Evolutionary conservation across 2,329 filamentous ascomycete species (phyloP).

Genomic region (Diaporthe citrichinensis): DNA sequence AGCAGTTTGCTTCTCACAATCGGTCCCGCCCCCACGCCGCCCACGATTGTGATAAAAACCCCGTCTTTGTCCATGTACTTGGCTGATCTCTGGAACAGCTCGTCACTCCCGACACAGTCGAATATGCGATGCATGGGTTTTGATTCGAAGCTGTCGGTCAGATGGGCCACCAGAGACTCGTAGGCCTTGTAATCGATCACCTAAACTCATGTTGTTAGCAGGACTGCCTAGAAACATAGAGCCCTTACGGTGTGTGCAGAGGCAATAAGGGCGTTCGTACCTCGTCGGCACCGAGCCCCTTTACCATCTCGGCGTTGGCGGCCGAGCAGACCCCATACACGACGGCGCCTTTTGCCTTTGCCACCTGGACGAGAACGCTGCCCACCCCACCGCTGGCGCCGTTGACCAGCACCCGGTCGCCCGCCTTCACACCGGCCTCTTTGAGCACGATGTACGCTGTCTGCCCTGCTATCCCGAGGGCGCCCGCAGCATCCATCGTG

Average conservation of each 20-base stretch:
- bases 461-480: constrained; percentile 53
- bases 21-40: constrained; percentile 50
- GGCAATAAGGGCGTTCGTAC: constrained; percentile 46
- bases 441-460: constrained; percentile 50
- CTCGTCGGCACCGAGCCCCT: constrained; percentile 62
- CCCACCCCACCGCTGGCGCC: constrained; percentile 67
- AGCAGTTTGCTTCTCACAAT: constrained; percentile 51
- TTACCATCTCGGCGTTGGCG: constrained; percentile 61
- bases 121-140: constrained; percentile 59
- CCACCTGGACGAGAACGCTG: constrained; percentile 61
- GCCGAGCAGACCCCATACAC: constrained; percentile 64
- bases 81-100: constrained; percentile 58
- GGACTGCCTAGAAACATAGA: not conserved
- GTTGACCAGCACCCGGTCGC: constrained; percentile 59
- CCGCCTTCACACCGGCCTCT: constrained; percentile 44
- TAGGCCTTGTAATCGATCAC: constrained; percentile 59
- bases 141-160: constrained; percentile 46
- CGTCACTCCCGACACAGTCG: constrained; percentile 64
- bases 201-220: constrained; percentile 43
- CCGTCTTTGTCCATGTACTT: constrained; percentile 55
- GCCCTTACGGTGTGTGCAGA: too few species aligned
- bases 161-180: constrained; percentile 51
- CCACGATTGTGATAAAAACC: constrained; percentile 54
- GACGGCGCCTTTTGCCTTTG: constrained; percentile 56
- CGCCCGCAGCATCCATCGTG: constrained; percentile 47